Evolutionary conservation across 805 yeast species (phyloP).

Genomic region (Clavispora asparagi): DNA sequence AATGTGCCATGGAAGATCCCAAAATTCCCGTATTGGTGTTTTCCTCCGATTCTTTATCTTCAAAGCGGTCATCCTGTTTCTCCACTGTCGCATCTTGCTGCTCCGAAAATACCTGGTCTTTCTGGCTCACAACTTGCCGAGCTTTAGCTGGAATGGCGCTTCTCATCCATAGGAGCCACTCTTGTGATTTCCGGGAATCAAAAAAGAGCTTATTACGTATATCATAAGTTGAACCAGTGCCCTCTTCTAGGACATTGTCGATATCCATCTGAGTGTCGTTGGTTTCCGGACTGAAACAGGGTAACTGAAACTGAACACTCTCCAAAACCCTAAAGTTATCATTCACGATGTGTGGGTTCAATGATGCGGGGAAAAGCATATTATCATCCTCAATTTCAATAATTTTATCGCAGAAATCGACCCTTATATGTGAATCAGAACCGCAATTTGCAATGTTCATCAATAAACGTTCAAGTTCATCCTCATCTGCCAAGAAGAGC

Average conservation of each 20-base stretch:
- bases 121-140: slow-evolving; percentile 21
- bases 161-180: slow-evolving; percentile 16
- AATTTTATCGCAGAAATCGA: slow-evolving; percentile 24
- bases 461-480: slow-evolving; percentile 23
- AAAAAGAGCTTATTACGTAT: background rate
- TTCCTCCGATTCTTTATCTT: background rate
- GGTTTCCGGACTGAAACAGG: background rate
- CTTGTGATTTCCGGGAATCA: slow-evolving; percentile 3
- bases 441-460: slow-evolving; percentile 28
- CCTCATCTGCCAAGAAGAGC: slow-evolving; percentile 16
- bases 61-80: background rate
- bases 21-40: slow-evolving; percentile 10
- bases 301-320: background rate
- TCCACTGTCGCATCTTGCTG: slow-evolving; percentile 5
- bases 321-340: background rate
- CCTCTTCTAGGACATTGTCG: background rate
- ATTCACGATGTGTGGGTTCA: slow-evolving; percentile 18
- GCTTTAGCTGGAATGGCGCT: slow-evolving; percentile 26
- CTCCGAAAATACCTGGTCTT: slow-evolving; percentile 8
- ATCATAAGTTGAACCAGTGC: background rate
- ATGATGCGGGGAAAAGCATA: slow-evolving; percentile 12
- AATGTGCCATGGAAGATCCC: slow-evolving; percentile 2
- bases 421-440: slow-evolving; percentile 19
- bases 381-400: slow-evolving; percentile 10
- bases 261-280: slow-evolving; percentile 3